These are phyloP conservation scores for Lentinula sp. DNA, from an alignment of 768 basidiomycete genomes.

Conservation along the genomic window DNA sequence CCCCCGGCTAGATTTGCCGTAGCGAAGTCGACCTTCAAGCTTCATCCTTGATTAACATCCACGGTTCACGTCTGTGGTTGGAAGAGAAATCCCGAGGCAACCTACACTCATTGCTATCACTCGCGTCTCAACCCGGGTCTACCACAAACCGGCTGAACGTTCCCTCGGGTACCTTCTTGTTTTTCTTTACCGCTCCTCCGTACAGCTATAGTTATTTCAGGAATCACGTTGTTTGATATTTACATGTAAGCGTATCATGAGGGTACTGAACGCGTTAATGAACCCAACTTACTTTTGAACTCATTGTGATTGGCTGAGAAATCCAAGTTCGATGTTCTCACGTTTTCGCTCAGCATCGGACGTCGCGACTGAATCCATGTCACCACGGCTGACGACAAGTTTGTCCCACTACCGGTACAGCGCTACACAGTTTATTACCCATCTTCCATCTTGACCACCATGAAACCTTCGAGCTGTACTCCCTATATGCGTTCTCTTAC, in stretches of 20 bases:
- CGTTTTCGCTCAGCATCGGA: background rate
- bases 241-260: no score
- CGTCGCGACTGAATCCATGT: background rate
- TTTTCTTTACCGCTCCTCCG: background rate
- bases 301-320: background rate
- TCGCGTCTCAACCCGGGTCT: background rate
- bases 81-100: background rate
- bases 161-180: background rate
- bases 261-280: no score
- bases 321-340: background rate
- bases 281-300: background rate
- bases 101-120: conserved; percentile 1
- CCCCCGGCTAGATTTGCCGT: background rate
- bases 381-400: background rate
- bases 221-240: background rate
- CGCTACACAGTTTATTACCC: background rate
- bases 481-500: conserved; percentile 20
- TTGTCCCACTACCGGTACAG: background rate
- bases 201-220: background rate
- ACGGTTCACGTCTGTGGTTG: background rate
- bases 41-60: background rate
- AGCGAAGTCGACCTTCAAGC: background rate
- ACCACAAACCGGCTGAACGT: background rate
- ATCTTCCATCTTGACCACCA: background rate
- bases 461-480: background rate